These are phyloP conservation scores for Lentinula sp. DNA, from an alignment of 768 basidiomycete genomes.

Conservation along the genomic window DNA sequence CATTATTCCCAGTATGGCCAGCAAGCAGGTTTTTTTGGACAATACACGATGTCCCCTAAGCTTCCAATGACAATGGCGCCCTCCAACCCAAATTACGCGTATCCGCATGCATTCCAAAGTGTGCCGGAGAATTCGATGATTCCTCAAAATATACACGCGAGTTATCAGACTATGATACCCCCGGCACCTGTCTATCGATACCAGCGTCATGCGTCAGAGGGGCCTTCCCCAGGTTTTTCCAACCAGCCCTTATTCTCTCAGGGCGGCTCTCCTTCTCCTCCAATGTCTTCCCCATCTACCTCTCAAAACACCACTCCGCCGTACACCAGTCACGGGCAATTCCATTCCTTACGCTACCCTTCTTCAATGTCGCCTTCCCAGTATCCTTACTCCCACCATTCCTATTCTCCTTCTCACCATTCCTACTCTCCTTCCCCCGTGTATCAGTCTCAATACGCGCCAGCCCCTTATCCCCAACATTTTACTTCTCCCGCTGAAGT, in stretches of 20 bases:
- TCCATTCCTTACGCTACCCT: conserved; percentile 30
- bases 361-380: conserved; percentile 21
- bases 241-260: conserved; percentile 21
- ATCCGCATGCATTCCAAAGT: conserved; percentile 27
- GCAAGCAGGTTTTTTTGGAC: conserved; percentile 29
- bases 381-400: conserved; percentile 30
- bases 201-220: conserved; percentile 27
- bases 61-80: conserved; percentile 32
- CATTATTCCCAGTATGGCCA: conserved; percentile 28
- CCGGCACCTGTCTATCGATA: conserved; percentile 33
- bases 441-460: conserved; percentile 32
- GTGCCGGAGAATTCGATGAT: conserved; percentile 31
- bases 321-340: conserved; percentile 19
- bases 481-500: conserved; percentile 22
- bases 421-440: conserved; percentile 27
- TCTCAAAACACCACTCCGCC: conserved; percentile 18
- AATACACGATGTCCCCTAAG: conserved; percentile 42
- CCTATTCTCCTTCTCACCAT: conserved; percentile 24
- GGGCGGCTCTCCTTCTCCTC: conserved; percentile 16
- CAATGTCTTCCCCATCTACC: conserved; percentile 14
- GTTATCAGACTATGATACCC: conserved; percentile 34
- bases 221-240: conserved; percentile 20
- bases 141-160: conserved; percentile 33
- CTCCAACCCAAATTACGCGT: conserved; percentile 22
- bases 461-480: conserved; percentile 29